Evolutionary conservation across 2,329 filamentous ascomycete genomes (phyloP), one percentile per base, ranked within the genome.

Genomic region (Microdochium paspali): DNA sequence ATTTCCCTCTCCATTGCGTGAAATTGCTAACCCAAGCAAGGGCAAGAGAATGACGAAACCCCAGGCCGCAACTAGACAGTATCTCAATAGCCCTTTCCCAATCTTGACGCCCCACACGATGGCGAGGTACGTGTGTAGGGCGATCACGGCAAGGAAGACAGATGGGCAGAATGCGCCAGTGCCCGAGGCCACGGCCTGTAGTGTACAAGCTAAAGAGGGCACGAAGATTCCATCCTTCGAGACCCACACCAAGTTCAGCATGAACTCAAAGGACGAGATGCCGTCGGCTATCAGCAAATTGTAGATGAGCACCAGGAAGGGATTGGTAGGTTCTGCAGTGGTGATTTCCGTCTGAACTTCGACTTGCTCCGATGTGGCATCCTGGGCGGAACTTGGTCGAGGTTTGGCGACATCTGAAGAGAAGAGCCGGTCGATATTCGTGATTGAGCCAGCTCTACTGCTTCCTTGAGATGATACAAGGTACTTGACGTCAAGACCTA

Each of bases 261-360:
- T 26, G 42, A 25, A 44, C 42, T 26, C 42, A 10, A 44, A 21
- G 7, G 42, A 21, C 20, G 42, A 25, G 20, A 25, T 24, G 23
- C 15, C 23, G 13, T 44, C 42, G 23, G 42, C 42, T 20, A 44
- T 13, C 12, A 44, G 42, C 42, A 44, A 24, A 24, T 44, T 44
- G 42, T 44, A 44, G 42, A 44, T 44, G 42, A 44, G 42, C 7
- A 44, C 13, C 42, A 26, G 42, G 42, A 44, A 44, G n/a, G 42
- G 42, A 24, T 44, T 44, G 23, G n/a, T 24, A 15, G 23, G 18
- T 4, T 10, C n/a, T 20, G 13, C 7, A 4, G 23, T 9, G 6
- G 7, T 24, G 4, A 24, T 7, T 18, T 44, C 42, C 23, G 23
- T 9, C 20, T 24, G 7, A 3, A 24, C 4, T 18, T 24, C n/a